Evolutionary conservation across 1,139 yeast species (phyloP).

Genomic region (Zhuliangozyma blackwelliae): DNA sequence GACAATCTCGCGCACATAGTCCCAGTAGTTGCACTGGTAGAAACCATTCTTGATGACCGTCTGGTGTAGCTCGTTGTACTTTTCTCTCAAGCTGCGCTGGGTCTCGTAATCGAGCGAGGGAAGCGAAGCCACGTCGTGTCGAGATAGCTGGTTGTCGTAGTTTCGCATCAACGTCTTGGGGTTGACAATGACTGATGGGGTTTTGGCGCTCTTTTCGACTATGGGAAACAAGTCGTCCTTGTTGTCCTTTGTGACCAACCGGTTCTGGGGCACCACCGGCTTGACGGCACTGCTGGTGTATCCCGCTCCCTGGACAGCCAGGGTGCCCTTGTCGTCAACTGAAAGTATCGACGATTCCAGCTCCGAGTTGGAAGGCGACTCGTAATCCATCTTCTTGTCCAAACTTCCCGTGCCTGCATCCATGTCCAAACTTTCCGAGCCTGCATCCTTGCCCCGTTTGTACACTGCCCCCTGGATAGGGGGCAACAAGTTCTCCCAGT

Average conservation of each 20-base stretch:
- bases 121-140: slow-evolving; percentile 46
- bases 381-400: slow-evolving; percentile 16
- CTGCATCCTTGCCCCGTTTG: slow-evolving; percentile 5
- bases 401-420: no score
- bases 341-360: slow-evolving; percentile 12
- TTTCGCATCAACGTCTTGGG: slow-evolving; percentile 52
- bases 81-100: slow-evolving; percentile 51
- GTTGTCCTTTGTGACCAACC: slow-evolving; percentile 33
- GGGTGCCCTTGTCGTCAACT: slow-evolving; percentile 3
- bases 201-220: slow-evolving; percentile 1
- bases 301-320: slow-evolving; percentile 21
- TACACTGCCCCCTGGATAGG: slow-evolving; percentile 84
- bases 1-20: slow-evolving; percentile 60
- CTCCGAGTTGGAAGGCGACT: slow-evolving; percentile 13
- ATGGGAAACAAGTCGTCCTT: slow-evolving; percentile 36
- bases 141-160: slow-evolving; percentile 54
- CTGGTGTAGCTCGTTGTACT: slow-evolving; percentile 61
- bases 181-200: slow-evolving; percentile 34
- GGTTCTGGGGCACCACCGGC: slow-evolving; percentile 51
- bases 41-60: slow-evolving; percentile 52
- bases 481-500: slow-evolving; percentile 75
- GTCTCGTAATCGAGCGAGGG: slow-evolving; percentile 69
- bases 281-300: slow-evolving; percentile 31
- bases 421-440: no score
- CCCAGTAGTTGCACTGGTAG: slow-evolving; percentile 71